These are phyloP conservation scores for Davidsoniella neocaledoniae DNA, from an alignment of 2,329 filamentous ascomycete species.

Conservation along the genomic window DNA sequence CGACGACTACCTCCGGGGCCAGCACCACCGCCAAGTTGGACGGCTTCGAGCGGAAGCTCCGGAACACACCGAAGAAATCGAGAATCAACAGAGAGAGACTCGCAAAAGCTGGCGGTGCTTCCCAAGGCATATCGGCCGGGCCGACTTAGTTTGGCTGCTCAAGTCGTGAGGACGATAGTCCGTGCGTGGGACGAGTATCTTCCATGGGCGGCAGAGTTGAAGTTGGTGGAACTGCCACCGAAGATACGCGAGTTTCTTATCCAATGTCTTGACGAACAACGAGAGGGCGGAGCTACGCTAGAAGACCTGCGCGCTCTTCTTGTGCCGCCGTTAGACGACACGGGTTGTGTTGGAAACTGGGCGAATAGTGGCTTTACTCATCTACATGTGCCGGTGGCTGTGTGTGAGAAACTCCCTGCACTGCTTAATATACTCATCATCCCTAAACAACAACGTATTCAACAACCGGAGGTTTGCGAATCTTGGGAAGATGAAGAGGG, in stretches of 20 bases:
- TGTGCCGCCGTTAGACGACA: background rate
- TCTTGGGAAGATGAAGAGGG: constrained; percentile 1
- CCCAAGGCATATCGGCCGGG: background rate
- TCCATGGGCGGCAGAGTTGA: background rate
- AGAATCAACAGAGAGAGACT: background rate
- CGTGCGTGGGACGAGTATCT: background rate
- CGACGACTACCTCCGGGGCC: background rate
- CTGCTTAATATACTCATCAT: background rate
- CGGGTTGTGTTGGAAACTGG: background rate
- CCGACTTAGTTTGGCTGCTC: background rate
- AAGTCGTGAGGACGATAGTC: background rate
- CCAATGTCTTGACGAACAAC: background rate
- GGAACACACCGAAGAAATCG: too few species aligned
- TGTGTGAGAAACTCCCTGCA: background rate
- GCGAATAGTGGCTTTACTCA: background rate
- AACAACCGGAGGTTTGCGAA: background rate
- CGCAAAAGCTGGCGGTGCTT: background rate
- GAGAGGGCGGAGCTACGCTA: background rate
- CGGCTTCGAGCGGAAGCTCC: background rate
- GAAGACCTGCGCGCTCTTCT: background rate
- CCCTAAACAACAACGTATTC: background rate
- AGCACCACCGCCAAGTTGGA: background rate
- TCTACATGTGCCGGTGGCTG: background rate
- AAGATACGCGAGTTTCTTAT: background rate
- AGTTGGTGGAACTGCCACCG: background rate